Evolutionary conservation across 495 filamentous ascomycete genomes (phyloP), one percentile per base, ranked within the genome.

Genomic region (Aspergillus bertholletiae): DNA sequence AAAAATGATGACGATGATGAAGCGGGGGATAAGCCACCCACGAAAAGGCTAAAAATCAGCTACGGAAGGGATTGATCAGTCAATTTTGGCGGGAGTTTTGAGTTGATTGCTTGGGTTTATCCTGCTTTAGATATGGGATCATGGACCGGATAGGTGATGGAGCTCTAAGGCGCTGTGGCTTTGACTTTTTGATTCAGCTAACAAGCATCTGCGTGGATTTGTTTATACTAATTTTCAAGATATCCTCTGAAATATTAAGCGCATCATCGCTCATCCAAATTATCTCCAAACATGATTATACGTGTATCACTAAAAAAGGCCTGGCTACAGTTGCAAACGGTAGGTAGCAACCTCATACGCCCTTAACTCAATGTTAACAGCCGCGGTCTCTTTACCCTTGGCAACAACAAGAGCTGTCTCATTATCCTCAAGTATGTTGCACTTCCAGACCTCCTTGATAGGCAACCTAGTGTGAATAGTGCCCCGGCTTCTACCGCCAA

Each of bases 301-400:
- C n/a, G n/a, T n/a, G n/a, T n/a, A n/a, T n/a, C n/a, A n/a, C 4
- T 2, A 7, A 28, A 20, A 9, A 45, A 13, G 26, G 4, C 4
- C 47, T 15, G 50, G 22, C 12, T 61, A 86, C 61, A 97, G 65
- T 66, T 89, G 84, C 61, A 96, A 73, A 63, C 88, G 83, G 65
- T 81, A 96, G 1, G 88, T 96, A 24, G 85, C 89, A 26, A 98
- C 88, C 80, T 98, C 94, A 72, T 96, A 98, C 23, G 92, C 83
- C 70, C 85, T 80, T 58, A 97, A 61, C 32, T 86, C 80, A 59
- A 97, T 78, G 45, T 75, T 63, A 39, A 89, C 79, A 61, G 72
- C 66, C 5, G 49, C 34, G 4, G 76, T 73, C n/a, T 76, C 69
- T 24, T 66, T 68, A 21, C 82, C 58, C 47, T 73, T 68, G 6